Evolutionary conservation across 352 stramenopile genomes (phyloP).

Genomic region (Pythium vanterpoolii): DNA sequence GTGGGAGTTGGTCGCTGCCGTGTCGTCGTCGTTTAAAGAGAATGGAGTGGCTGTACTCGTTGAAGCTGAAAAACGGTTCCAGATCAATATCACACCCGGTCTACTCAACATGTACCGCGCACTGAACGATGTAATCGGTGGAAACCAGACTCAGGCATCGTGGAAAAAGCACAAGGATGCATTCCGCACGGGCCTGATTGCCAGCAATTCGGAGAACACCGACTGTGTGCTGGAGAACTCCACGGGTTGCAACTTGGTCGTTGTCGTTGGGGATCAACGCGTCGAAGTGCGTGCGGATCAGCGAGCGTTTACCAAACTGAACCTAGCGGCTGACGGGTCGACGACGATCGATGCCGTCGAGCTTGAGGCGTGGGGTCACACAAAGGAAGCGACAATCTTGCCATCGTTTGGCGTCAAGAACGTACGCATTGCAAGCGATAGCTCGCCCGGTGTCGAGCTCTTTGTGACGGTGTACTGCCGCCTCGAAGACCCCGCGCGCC

Average conservation of each 20-base stretch:
- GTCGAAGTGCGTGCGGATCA: conserved; percentile 47
- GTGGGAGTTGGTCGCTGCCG: conserved; percentile 29
- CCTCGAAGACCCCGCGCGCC: conserved; percentile 59
- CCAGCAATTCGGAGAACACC: conserved; percentile 32
- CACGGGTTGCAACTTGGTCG: conserved; percentile 52
- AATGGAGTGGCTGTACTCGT: conserved; percentile 32
- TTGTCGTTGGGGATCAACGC: conserved; percentile 38
- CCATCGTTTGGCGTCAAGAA: conserved; percentile 63
- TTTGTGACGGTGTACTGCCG: conserved; percentile 69
- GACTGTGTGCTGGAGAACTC: conserved; percentile 74
- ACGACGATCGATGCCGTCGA: conserved; percentile 42
- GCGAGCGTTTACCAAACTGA: conserved; percentile 32
- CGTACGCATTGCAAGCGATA: conserved; percentile 33
- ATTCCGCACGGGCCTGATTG: conserved; percentile 34
- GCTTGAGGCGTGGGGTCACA: conserved; percentile 61
- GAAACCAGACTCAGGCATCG: conserved; percentile 43
- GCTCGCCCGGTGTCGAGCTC: conserved; percentile 36
- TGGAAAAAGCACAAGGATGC: conserved; percentile 64
- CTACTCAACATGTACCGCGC: conserved; percentile 70
- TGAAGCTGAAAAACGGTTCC: conserved; percentile 35
- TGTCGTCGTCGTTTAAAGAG: conserved; percentile 26
- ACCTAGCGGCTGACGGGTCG: conserved; percentile 29
- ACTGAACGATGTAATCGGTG: conserved; percentile 73
- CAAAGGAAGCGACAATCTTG: conserved; percentile 33
- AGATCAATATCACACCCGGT: conserved; percentile 38